These are phyloP conservation scores for Phytophthora chlamydospora DNA, from an alignment of 352 stramenopile species.

Conservation along the genomic window DNA sequence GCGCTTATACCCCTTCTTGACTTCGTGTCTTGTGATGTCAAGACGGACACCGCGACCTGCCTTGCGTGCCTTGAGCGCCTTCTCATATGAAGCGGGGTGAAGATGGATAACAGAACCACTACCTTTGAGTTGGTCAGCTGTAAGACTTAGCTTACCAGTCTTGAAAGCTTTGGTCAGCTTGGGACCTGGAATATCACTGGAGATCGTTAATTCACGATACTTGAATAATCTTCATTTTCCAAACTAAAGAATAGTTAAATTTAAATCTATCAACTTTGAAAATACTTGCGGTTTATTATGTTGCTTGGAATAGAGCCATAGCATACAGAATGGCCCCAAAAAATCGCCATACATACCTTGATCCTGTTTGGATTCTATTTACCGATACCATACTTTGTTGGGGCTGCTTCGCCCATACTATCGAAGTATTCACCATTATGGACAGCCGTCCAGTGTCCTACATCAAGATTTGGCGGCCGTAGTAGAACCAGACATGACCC, in stretches of 20 bases:
- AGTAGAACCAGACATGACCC: constrained; percentile 22
- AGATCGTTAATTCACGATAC: constrained; percentile 20
- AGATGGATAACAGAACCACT: constrained; percentile 4
- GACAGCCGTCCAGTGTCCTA: constrained; percentile 12
- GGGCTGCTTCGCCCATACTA: constrained; percentile 6
- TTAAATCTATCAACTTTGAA: constrained; percentile 15
- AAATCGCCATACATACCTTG: constrained; percentile 14
- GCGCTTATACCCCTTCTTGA: not conserved
- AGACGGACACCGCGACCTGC: too few species aligned
- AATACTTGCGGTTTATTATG: constrained; percentile 17
- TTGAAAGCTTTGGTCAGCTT: constrained; percentile 2
- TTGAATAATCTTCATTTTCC: constrained; percentile 13
- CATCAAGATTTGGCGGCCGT: not conserved
- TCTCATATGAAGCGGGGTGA: constrained; percentile 11
- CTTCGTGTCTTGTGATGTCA: constrained; percentile 2
- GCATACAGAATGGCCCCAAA: constrained; percentile 8
- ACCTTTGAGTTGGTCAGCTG: constrained; percentile 3
- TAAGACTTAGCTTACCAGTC: constrained; percentile 3
- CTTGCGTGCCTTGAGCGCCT: constrained; percentile 1
- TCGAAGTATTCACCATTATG: constrained; percentile 18
- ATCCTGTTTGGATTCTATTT: constrained; percentile 23
- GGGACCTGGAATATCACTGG: not conserved
- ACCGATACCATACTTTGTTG: not conserved
- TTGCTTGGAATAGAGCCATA: constrained; percentile 20
- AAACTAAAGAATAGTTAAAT: constrained; percentile 21